Base-by-base conservation (phyloP, 257 asterid species). In the Eustoma russellianum region DNA sequence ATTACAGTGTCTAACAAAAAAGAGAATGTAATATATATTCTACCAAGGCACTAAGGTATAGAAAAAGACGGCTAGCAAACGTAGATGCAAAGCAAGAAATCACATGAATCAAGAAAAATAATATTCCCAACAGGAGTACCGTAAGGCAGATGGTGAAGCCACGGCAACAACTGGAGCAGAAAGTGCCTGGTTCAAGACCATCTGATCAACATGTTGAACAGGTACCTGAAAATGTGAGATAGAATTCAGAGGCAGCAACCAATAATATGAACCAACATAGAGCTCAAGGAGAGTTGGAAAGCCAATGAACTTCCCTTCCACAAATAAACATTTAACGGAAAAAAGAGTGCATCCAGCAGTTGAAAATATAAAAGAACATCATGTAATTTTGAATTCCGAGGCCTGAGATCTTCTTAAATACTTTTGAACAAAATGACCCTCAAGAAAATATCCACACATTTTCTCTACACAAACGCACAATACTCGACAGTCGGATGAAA, bases 101-200 rank as follows among this genome's bases (percentile, higher is more conserved):
- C 43, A 38, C 7, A 38, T 11, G 12, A 38, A 38, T 38, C 43
- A 11, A 38, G 43, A 38, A 7, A 38, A 11, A 4, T 38, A 38
- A 4, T 38, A 38, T 11, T 12, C 17, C 52, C 7, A 58, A 34
- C 56, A 28, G 7, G 52, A 14, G 13, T 76, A 83, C 95, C 83
- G 68, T 57, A 86, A 45, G 53, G 96, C 94, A 61, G 94, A 86
- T 46, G 96, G 88, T 19, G 96, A 86, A 59, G 94, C 96, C 46
- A 83, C 88, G 24, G 96, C 75, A 58, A 86, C 77, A 69, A 83
- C 94, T 35, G 94, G 94, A 63, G 83, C 82, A 59, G 66, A 57
- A 53, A 83, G 79, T 67, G 94, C 96, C 63, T 52, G 70, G 53
- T 69, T 70, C 50, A 86, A 55, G 62, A 68, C 62, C 64, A 51